Conservation (phyloP, 345 rosid species). For the Clarkia xantiana region DNA sequence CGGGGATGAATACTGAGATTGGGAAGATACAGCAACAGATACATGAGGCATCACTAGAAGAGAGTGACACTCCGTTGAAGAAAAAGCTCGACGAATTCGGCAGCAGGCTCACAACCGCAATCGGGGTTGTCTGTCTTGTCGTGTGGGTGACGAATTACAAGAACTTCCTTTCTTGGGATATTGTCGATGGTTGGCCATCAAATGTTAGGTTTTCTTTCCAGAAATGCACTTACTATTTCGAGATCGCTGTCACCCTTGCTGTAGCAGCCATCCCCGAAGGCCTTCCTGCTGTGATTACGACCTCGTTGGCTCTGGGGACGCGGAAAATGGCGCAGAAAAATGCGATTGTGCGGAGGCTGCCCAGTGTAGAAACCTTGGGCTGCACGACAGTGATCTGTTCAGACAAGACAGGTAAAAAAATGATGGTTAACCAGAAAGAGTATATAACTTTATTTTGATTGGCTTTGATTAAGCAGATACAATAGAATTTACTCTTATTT, state of each 20-base stretch:
- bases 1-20: slow-evolving; percentile 84
- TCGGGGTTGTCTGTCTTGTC: slow-evolving; percentile 59
- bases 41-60: slow-evolving; percentile 75
- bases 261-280: slow-evolving; percentile 97
- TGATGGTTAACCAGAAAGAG: too few relatives aligned
- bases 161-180: slow-evolving; percentile 68
- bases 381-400: slow-evolving; percentile 98
- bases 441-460: too few relatives aligned
- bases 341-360: slow-evolving; percentile 79
- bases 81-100: slow-evolving; percentile 90
- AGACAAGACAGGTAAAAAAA: slow-evolving; percentile 24
- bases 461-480: too few relatives aligned
- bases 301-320: slow-evolving; percentile 79
- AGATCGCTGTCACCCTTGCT: slow-evolving; percentile 88
- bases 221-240: slow-evolving; percentile 87
- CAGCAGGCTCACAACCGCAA: slow-evolving; percentile 51
- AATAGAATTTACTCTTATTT: too few relatives aligned
- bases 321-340: slow-evolving; percentile 94
- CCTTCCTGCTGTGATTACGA: slow-evolving; percentile 89
- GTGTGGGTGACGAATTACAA: slow-evolving; percentile 83
- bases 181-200: slow-evolving; percentile 56
- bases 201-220: slow-evolving; percentile 61
- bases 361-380: slow-evolving; percentile 89
- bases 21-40: slow-evolving; percentile 87
- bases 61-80: slow-evolving; percentile 72